Percentiles rank a stretch among this genome's conserved stretches.
Conservation (phyloP, 1,284 basidiomycete genomes). For the Pseudozyma thailandica region DNA sequence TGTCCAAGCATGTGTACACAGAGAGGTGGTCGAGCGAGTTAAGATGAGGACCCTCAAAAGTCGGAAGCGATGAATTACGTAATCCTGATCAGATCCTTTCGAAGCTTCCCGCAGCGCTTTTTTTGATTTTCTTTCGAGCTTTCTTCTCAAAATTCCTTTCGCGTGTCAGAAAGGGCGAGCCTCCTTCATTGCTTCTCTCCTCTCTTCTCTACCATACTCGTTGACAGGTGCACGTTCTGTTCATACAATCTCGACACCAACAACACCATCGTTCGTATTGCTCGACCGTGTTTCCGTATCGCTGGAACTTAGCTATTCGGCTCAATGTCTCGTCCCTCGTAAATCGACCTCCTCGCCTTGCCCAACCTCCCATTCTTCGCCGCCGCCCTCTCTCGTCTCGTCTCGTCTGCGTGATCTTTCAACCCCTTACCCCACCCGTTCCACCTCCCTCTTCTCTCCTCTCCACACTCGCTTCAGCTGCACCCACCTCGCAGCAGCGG, state of each 20-base stretch:
- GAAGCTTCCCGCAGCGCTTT: conserved; percentile 5
- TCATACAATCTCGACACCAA: background rate
- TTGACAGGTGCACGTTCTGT: background rate
- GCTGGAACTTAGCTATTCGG: too few relatives aligned
- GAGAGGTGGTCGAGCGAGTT: too few relatives aligned
- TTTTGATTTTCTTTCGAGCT: background rate
- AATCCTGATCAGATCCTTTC: conserved; percentile 2
- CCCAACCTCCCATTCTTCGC: background rate
- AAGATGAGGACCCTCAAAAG: too few relatives aligned
- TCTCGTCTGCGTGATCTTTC: background rate
- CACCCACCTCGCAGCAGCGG: background rate
- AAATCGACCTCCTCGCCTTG: background rate
- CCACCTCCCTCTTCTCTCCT: background rate
- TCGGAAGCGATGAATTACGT: conserved; percentile 11
- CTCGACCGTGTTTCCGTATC: too few relatives aligned
- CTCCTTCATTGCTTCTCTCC: background rate
- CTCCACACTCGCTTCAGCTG: background rate
- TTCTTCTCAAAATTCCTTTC: conserved; percentile 12
- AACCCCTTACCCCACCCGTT: background rate
- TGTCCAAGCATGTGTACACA: too few relatives aligned
- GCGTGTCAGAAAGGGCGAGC: background rate
- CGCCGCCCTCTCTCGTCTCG: background rate
- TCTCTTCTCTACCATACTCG: conserved; percentile 4
- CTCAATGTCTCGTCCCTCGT: background rate
- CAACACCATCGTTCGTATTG: background rate